These are phyloP conservation scores for Ceratocystis alfenasii DNA, from an alignment of 2,329 filamentous ascomycete genomes.

Conservation along the genomic window DNA sequence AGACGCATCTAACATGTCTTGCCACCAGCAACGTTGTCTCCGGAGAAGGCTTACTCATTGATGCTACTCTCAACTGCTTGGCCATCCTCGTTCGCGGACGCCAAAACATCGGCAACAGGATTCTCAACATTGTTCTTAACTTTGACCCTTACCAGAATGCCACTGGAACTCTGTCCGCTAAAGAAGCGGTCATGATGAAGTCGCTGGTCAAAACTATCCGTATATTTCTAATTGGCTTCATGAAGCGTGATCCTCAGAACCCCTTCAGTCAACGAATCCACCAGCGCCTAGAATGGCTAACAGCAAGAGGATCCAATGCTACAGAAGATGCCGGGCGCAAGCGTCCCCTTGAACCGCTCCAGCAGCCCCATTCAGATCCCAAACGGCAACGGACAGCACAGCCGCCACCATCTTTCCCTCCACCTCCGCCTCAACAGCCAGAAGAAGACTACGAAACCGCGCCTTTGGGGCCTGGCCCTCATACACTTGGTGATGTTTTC, in stretches of 20 bases:
- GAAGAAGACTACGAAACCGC: constrained; percentile 42
- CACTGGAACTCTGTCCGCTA: constrained; percentile 63
- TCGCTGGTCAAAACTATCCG: constrained; percentile 93
- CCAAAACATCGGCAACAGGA: constrained; percentile 69
- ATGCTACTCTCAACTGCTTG: constrained; percentile 81
- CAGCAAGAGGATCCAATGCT: constrained; percentile 64
- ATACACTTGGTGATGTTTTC: constrained; percentile 73
- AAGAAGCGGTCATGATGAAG: constrained; percentile 67
- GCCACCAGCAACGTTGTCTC: constrained; percentile 21
- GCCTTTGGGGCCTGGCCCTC: constrained; percentile 60
- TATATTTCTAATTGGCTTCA: constrained; percentile 68
- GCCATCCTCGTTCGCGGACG: constrained; percentile 72
- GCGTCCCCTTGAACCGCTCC: constrained; percentile 57
- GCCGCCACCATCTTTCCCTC: constrained; percentile 29
- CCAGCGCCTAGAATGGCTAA: constrained; percentile 71
- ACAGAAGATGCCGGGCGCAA: constrained; percentile 73
- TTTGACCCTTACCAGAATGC: constrained; percentile 80
- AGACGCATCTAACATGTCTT: constrained; percentile 17
- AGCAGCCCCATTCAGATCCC: constrained; percentile 61
- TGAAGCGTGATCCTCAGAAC: constrained; percentile 73
- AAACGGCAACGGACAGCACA: constrained; percentile 64
- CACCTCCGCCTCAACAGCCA: constrained; percentile 27
- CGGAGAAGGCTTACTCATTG: constrained; percentile 78
- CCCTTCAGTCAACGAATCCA: constrained; percentile 67
- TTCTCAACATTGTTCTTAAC: constrained; percentile 70